Evolutionary conservation across 345 rosid species (phyloP), one percentile per base, ranked within the genome.

Genomic region (Angophora floribunda): DNA sequence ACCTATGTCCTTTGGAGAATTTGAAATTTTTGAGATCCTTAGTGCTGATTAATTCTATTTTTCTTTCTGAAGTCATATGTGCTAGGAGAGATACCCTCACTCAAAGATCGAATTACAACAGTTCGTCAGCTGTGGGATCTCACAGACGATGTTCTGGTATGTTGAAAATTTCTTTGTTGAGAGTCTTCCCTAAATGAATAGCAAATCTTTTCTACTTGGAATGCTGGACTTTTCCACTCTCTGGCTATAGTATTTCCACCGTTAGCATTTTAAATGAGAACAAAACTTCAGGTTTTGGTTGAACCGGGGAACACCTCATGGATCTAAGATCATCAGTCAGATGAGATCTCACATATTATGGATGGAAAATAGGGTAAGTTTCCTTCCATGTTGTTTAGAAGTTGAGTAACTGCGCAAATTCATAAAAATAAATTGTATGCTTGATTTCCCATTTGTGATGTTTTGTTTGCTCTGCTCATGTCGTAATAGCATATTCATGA

Each of bases 101-200:
- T 96, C 88, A 92, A 95, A 93, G 99, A 97, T 90, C 95, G 97
- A 90, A 93, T 95, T 89, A 93, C 99, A 4, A 92, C 92, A 51
- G 98, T 95, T 80, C 98, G 98, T 90, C 99, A 97, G 90, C 99
- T 98, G 90, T 98, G 99, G 99, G 95, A 94, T 92, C 99, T 97
- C 89, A 98, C 99, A 44, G 87, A 85, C 86, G 99, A 97, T 95
- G 94, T 98, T 91, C 92, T 98, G 96, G 99, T 98, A 96, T 78
- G 88, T 6, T 51, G 88, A 89, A 87, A 32, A 53, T 28, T 44
- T 90, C 78, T 49, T 36, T 0, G 32, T 57, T 45, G 44, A n/a
- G 85, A 26, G 32, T 16, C 86, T 87, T 88, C 82, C 52, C 51
- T 55, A 88, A 41, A 86, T 30, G 14, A 52, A 44, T 75, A 87